Evolutionary conservation across 1,139 yeast genomes (phyloP), one percentile per base, ranked within the genome.

Genomic region (Maudiozyma humilis): DNA sequence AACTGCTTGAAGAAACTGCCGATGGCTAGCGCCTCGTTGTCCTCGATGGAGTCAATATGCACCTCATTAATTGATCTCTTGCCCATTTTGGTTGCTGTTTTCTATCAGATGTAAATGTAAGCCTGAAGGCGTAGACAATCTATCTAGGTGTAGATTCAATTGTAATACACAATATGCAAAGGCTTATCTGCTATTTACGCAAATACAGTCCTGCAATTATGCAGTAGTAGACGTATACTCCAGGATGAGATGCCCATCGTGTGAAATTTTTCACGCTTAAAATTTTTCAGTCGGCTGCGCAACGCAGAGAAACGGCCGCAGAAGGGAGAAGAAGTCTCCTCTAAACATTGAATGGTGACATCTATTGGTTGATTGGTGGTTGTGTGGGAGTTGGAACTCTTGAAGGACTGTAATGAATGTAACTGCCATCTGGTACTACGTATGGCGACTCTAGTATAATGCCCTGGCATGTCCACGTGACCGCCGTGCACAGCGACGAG

Each of bases 1-100:
- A 84, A 70, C 3, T 95, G 95, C 56, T 84, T 84, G 69, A 87
- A 82, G 56, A 85, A 82, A 8, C 68, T 66, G 2, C 73, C 69
- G 4, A 71, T 70, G 1, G 63, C 69, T 5, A 65, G 54, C 1
- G 65, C 51, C 10, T 67, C 64, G 12, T 59, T 58, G 10, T 58
- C 61, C 39, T 59, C 59, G 30, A 43, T 51, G 18, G 45, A 45
- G 12, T 51, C 52, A 17, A 60, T 47, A 12, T 50, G 48, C 10
- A 59, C 48, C 14, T 51, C 53, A 4, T 49, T 44, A 32, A 50
- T 39, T 15, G 47, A 32, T 39, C 60, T 52, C 44, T 59, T 58
- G 20, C 43, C 36, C 42, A 50, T 45, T 14, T 13, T 36, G 27
- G n/a, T n/a, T n/a, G 3, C 16, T 17, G 17, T 31, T 31, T 31